Evolutionary conservation across 2,329 filamentous ascomycete species (phyloP).

Genomic region (Fusarium penzigii): DNA sequence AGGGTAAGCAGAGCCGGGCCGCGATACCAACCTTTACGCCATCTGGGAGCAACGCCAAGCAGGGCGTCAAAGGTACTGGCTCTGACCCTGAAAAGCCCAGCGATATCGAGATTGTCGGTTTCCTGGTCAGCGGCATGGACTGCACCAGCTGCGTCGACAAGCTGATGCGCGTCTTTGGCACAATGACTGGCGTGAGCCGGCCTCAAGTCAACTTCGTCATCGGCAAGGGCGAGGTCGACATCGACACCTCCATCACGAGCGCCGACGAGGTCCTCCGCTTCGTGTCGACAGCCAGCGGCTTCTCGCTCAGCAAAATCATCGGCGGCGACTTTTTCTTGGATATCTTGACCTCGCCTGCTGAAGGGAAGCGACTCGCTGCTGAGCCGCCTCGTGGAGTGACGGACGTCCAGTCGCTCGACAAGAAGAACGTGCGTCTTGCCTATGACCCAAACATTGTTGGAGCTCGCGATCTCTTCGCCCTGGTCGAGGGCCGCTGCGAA

Average conservation of each 20-base stretch:
- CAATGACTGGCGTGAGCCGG: constrained; percentile 31
- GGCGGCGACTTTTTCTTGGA: constrained; percentile 32
- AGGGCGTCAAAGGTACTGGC: background rate
- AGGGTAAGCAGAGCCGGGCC: too few species aligned
- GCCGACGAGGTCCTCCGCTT: constrained; percentile 30
- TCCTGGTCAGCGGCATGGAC: constrained; percentile 38
- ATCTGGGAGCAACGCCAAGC: constrained; percentile 3
- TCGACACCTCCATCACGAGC: constrained; percentile 27
- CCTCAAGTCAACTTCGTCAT: constrained; percentile 41
- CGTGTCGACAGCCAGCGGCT: constrained; percentile 32
- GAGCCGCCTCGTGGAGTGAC: too few species aligned
- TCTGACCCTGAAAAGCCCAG: constrained; percentile 29
- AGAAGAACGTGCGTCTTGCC: constrained; percentile 32
- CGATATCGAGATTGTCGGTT: constrained; percentile 27
- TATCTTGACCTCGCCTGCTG: constrained; percentile 21
- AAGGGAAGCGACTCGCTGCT: too few species aligned
- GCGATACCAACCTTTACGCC: too few species aligned
- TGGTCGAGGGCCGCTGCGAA: constrained; percentile 13
- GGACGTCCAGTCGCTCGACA: constrained; percentile 26
- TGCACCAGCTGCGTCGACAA: constrained; percentile 40
- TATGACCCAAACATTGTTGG: constrained; percentile 39
- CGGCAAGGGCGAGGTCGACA: constrained; percentile 36
- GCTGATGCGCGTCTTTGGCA: constrained; percentile 30
- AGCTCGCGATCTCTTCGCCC: constrained; percentile 30
- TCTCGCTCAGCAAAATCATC: constrained; percentile 28